A percentile compares a stretch with the other conserved stretches of the same genome.
These are phyloP conservation scores for Protomyces macrosporus DNA, from an alignment of 1,139 yeast genomes.

Conservation along the genomic window DNA sequence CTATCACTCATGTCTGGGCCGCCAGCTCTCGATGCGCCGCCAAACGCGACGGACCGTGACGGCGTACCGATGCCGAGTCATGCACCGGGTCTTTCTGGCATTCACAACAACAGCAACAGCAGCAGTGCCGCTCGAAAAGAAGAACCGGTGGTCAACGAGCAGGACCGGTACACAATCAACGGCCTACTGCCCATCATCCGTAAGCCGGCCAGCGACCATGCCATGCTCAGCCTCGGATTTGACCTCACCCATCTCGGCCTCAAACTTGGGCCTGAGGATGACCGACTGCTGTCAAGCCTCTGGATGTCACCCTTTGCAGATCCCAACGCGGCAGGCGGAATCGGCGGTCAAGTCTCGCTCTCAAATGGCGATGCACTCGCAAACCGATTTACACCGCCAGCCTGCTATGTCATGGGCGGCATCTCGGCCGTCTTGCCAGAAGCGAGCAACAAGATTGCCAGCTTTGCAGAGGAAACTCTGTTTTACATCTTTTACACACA, in stretches of 20 bases:
- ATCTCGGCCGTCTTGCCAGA: slow-evolving; percentile 44
- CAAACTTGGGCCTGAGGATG: slow-evolving; percentile 45
- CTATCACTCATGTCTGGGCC: slow-evolving; percentile 23
- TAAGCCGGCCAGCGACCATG: slow-evolving; percentile 62
- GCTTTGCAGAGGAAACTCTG: slow-evolving; percentile 84
- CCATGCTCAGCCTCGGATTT: slow-evolving; percentile 74
- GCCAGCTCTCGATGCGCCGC: slow-evolving; percentile 16
- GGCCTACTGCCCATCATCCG: slow-evolving; percentile 65
- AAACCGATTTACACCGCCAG: slow-evolving; percentile 64
- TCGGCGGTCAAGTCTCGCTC: slow-evolving; percentile 45
- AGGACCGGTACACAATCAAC: slow-evolving; percentile 55
- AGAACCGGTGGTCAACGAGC: slow-evolving; percentile 19
- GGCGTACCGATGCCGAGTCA: slow-evolving; percentile 18
- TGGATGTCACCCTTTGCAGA: slow-evolving; percentile 17
- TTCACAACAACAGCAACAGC: neutral
- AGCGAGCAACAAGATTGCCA: slow-evolving; percentile 64
- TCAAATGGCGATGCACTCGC: slow-evolving; percentile 87
- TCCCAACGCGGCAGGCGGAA: neutral
- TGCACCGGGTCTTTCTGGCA: slow-evolving; percentile 19
- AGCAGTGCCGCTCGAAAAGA: slow-evolving; percentile 2
- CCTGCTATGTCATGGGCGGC: slow-evolving; percentile 48
- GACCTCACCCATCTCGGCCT: slow-evolving; percentile 73
- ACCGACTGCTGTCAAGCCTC: slow-evolving; percentile 34
- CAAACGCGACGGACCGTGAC: slow-evolving; percentile 15
- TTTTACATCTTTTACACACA: slow-evolving; percentile 90